These are phyloP conservation scores for Suillus brevipes DNA, from an alignment of 768 basidiomycete genomes.

Conservation along the genomic window DNA sequence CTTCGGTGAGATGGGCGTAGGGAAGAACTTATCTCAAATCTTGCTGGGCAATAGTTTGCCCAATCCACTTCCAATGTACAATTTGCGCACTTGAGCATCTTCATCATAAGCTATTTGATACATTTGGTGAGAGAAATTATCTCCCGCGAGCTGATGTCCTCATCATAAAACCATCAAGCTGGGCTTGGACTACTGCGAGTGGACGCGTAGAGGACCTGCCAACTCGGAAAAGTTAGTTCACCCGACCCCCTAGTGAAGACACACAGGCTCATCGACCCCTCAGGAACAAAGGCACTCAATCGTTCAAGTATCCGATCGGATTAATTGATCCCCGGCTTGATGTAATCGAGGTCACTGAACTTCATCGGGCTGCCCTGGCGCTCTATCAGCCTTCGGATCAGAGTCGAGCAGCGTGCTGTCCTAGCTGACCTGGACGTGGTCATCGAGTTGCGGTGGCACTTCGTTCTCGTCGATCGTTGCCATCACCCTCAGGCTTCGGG, in stretches of 20 bases:
- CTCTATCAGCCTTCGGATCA: conserved; percentile 20
- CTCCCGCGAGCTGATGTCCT: background rate
- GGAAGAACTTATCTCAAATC: background rate
- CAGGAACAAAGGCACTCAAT: background rate
- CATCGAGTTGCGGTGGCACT: conserved; percentile 19
- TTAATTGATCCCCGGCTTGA: background rate
- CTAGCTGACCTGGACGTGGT: conserved; percentile 27
- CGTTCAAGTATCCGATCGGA: background rate
- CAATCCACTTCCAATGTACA: background rate
- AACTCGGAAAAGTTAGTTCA: background rate
- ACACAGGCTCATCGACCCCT: background rate
- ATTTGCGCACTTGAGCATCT: background rate
- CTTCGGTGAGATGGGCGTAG: no score
- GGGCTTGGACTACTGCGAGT: background rate
- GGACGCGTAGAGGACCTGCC: background rate
- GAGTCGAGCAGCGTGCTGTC: conserved; percentile 17
- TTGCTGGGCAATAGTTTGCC: no score
- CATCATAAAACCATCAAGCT: no score
- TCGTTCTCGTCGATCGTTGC: background rate
- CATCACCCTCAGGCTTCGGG: background rate
- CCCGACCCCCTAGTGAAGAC: background rate
- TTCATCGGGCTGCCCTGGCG: background rate
- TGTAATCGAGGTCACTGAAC: background rate
- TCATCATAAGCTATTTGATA: background rate
- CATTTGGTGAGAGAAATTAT: background rate